phyloP scores from a whole-genome alignment of 1,139 yeast species.

The Saccharomyces hybrid region DNA sequence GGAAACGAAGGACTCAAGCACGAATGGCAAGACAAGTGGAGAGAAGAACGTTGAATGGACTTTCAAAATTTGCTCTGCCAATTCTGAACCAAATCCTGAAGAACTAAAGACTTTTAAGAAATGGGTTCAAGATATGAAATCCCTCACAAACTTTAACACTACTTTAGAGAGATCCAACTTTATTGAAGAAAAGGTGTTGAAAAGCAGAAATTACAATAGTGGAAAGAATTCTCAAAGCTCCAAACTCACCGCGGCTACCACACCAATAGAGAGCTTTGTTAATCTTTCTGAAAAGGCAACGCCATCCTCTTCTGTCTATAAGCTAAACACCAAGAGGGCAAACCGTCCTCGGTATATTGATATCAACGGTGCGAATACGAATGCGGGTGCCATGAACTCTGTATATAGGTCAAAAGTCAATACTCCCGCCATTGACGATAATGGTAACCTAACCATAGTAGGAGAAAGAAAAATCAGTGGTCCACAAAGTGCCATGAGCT shows the following conservation, averaged over 20 bases:
- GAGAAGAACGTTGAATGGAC: neutral
- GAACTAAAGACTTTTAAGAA: conserved; percentile 7
- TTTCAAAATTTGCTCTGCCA: neutral
- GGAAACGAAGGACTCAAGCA: neutral
- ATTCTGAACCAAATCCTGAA: conserved; percentile 2
- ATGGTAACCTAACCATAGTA: conserved; percentile 31
- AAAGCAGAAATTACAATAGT: neutral
- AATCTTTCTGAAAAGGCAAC: conserved; percentile 2
- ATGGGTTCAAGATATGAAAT: conserved; percentile 16
- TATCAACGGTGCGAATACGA: neutral
- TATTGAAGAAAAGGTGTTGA: conserved; percentile 2
- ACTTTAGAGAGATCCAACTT: conserved; percentile 8
- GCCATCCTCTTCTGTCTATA: conserved; percentile 2
- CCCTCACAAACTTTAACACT: conserved; percentile 5
- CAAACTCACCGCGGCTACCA: neutral
- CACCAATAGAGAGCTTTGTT: conserved; percentile 7
- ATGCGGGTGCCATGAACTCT: neutral
- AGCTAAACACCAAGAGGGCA: neutral
- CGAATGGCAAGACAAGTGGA: neutral
- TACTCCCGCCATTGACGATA: conserved; percentile 33
- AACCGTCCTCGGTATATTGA: neutral
- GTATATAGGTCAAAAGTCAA: conserved; percentile 20
- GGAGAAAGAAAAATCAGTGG: conserved; percentile 18
- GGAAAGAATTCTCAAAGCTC: neutral
- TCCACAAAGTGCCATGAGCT: conserved; percentile 7